phyloP scores from a whole-genome alignment of 139 green algal genomes.

The Chlamydomonas eustigma region DNA sequence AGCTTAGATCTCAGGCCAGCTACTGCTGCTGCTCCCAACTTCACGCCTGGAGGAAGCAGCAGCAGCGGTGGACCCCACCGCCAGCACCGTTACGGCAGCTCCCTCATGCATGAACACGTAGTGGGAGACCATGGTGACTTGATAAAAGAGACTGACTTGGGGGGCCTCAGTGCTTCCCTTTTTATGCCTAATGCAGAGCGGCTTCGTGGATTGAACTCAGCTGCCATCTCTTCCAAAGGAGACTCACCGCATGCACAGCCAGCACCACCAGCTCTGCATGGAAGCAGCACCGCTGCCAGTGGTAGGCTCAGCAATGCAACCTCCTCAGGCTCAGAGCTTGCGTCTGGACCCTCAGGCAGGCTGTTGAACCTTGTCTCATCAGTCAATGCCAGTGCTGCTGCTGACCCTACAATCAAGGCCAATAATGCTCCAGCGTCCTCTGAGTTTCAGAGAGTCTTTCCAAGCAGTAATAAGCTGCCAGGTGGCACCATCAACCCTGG shows the following conservation, averaged over 20 bases:
- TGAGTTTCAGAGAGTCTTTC: too few relatives aligned
- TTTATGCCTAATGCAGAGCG: constrained; percentile 21
- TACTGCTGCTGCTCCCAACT: constrained; percentile 21
- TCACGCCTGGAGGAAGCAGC: background rate
- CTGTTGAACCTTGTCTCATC: background rate
- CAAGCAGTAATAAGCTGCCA: too few relatives aligned
- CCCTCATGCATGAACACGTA: background rate
- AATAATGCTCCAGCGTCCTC: too few relatives aligned
- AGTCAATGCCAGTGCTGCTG: background rate
- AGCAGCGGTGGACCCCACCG: background rate
- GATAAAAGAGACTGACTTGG: constrained; percentile 36
- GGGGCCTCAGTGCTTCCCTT: constrained; percentile 29
- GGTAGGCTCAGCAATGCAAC: background rate
- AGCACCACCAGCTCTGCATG: background rate
- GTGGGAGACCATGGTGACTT: constrained; percentile 10
- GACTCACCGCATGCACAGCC: background rate
- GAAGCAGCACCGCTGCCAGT: background rate
- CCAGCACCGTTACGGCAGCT: background rate
- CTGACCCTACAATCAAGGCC: too few relatives aligned
- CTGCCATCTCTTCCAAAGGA: too few relatives aligned
- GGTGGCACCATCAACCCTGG: background rate
- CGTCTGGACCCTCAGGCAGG: background rate
- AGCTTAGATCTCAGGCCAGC: constrained; percentile 28
- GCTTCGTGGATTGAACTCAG: background rate
- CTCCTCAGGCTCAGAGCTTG: background rate